Percentiles rank a stretch among this genome's conserved stretches.
Evolutionary conservation across 768 basidiomycete species (phyloP).

Genomic region (Coprinopsis marcescibilis): DNA sequence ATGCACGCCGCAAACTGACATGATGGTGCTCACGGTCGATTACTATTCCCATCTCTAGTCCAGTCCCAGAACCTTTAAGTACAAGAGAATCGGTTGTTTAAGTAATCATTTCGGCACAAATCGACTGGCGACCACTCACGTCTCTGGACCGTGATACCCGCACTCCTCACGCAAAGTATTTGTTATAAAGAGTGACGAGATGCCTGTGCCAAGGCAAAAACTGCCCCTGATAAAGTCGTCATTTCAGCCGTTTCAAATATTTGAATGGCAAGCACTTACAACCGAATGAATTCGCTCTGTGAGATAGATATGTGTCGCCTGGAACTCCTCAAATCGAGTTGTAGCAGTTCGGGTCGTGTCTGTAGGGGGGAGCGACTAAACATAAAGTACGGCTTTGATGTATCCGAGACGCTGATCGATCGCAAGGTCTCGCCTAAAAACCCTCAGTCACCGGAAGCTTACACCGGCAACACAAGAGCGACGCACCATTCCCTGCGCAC

Average conservation of each 20-base stretch:
- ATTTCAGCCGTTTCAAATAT: not conserved
- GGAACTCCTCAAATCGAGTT: constrained; percentile 22
- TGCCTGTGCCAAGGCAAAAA: constrained; percentile 25
- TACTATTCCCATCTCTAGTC: not conserved
- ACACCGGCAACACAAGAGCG: too few relatives aligned
- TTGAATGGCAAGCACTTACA: constrained; percentile 10
- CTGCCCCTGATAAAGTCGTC: constrained; percentile 17
- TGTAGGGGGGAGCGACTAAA: constrained; percentile 6
- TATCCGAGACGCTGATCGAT: too few relatives aligned
- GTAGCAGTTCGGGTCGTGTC: not conserved
- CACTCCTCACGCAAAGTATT: constrained; percentile 20
- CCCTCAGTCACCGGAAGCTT: too few relatives aligned
- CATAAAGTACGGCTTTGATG: constrained; percentile 16
- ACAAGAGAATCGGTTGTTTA: not conserved
- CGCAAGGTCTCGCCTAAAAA: too few relatives aligned
- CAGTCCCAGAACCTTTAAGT: constrained; percentile 10
- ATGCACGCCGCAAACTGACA: not conserved
- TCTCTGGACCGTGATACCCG: constrained; percentile 20
- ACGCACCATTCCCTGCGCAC: too few relatives aligned
- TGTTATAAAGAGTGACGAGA: constrained; percentile 18
- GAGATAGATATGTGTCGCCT: constrained; percentile 19
- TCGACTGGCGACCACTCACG: constrained; percentile 12
- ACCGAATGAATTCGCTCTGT: constrained; percentile 20
- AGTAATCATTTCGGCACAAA: not conserved
- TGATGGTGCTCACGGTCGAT: not conserved